A percentile compares a stretch with the other conserved stretches of the same genome.
These are phyloP conservation scores for Hypomyces perniciosus DNA, from an alignment of 2,329 filamentous ascomycete species.

Conservation along the genomic window DNA sequence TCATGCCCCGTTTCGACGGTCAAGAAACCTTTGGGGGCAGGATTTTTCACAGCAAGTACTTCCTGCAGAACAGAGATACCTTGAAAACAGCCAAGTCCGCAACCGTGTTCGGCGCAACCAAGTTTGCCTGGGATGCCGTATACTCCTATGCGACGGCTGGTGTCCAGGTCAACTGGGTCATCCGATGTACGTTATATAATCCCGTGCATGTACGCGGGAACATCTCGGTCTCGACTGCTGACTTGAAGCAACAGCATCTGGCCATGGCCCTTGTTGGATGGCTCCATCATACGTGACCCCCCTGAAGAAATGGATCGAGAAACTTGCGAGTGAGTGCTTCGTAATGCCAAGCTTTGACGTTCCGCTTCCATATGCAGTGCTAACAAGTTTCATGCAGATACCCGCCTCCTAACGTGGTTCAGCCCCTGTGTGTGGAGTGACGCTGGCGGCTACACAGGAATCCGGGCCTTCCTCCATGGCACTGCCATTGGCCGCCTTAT, in stretches of 20 bases:
- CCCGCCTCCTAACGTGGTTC: constrained; percentile 66
- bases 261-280: constrained; percentile 55
- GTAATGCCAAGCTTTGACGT: neutral
- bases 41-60: constrained; percentile 46
- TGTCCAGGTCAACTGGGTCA: constrained; percentile 53
- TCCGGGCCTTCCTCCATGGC: constrained; percentile 51
- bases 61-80: constrained; percentile 34
- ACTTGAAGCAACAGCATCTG: constrained; percentile 28
- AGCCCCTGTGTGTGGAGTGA: constrained; percentile 68
- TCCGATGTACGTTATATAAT: constrained; percentile 37
- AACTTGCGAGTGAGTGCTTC: constrained; percentile 47
- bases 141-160: constrained; percentile 54
- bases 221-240: neutral
- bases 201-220: neutral
- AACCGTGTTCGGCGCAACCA: constrained; percentile 56
- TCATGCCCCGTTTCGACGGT: constrained; percentile 41
- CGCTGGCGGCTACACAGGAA: constrained; percentile 51
- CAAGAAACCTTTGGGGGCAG: constrained; percentile 39
- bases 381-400: constrained; percentile 31
- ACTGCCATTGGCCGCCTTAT: constrained; percentile 51
- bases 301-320: constrained; percentile 61
- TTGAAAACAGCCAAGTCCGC: constrained; percentile 37
- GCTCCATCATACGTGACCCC: constrained; percentile 58
- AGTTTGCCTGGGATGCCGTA: constrained; percentile 60
- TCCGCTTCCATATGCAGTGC: neutral